Conservation (phyloP, 345 rosid genomes). For the Sonneratia alba region DNA sequence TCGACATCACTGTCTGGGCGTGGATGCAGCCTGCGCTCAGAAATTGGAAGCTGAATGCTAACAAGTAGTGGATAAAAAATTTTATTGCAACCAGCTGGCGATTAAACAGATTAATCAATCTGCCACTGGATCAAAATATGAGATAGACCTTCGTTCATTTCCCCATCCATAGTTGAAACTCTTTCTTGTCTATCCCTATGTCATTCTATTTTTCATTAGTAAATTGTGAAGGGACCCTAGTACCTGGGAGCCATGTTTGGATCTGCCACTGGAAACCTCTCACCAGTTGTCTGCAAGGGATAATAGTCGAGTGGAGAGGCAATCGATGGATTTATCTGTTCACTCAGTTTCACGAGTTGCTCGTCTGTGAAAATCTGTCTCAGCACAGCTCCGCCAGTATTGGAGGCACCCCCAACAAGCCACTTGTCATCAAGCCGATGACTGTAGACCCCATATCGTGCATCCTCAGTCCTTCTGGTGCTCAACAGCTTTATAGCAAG, state of each 20-base stretch:
- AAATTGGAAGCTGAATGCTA: background rate
- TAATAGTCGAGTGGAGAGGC: slow-evolving; percentile 75
- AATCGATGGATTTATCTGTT: slow-evolving; percentile 49
- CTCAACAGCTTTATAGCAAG: slow-evolving; percentile 83
- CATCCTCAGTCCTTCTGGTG: slow-evolving; percentile 76
- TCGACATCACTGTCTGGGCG: slow-evolving; percentile 70
- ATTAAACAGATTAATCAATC: background rate
- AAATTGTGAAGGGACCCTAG: background rate
- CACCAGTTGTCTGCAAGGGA: slow-evolving; percentile 61
- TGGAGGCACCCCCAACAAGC: slow-evolving; percentile 99
- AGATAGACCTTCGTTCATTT: no score
- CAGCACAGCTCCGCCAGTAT: slow-evolving; percentile 93
- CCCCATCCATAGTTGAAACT: no score
- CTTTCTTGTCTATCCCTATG: no score
- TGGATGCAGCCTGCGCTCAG: slow-evolving; percentile 56
- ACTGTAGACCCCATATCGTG: slow-evolving; percentile 85
- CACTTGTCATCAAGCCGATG: slow-evolving; percentile 92
- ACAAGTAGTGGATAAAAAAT: no score
- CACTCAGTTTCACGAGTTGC: slow-evolving; percentile 56
- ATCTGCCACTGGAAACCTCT: slow-evolving; percentile 86
- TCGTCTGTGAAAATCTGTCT: slow-evolving; percentile 68
- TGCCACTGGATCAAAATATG: no score
- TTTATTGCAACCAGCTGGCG: background rate
- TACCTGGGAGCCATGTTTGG: slow-evolving; percentile 77
- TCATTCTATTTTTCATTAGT: background rate